Base-by-base conservation (phyloP, 2,329 filamentous ascomycete genomes). In the Chrysoporthe puriensis region DNA sequence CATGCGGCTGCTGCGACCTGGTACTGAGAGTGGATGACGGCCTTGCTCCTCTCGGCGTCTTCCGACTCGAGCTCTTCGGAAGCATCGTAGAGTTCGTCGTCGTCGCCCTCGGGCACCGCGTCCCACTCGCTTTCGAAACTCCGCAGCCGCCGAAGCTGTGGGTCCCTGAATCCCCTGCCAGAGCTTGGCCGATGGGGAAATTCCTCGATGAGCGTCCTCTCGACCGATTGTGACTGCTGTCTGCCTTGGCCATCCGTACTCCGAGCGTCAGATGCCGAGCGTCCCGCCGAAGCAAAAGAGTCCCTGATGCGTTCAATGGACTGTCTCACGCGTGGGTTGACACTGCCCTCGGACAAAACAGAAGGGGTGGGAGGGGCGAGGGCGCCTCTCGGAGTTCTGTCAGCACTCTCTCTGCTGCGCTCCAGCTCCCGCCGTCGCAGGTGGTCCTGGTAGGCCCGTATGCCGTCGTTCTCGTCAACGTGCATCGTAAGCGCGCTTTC, bases 1-100 rank as follows among this genome's bases (percentile, higher is more conserved):
- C 86, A 85, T 1, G 80, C 82, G 42, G 90, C 90, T 58, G 85
- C 62, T 79, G 81, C 74, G 90, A 70, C 54, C 44, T 70, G 68
- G 42, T 70, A 70, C 40, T 70, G 66, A 32, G 68, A 68, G 54
- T 63, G 68, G 42, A 68, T 44, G 6, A 40, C 58, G n/a, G 62
- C 34, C 36, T 70, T 66, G 48, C 40, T 67, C 36, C 62, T 48
- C 8, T 34, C 58, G 79, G 71, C 21, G 13, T 70, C 66, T 14
- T 67, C 62, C 42, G 59, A 46, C 16, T 67, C 66, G 34, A 64
- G 54, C 59, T 70, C 68, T 63, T 70, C 68, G 4, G 59, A 66
- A 14, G 59, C 59, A 57, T 66, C 68, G 43, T 68, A 66, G n/a
- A 65, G 48, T 3, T 63, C 50, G 16, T 65, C 66, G 6, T 70